These are phyloP conservation scores for Irineochytrium annulatum DNA, from an alignment of 192 early-diverging fungal species.

Conservation along the genomic window DNA sequence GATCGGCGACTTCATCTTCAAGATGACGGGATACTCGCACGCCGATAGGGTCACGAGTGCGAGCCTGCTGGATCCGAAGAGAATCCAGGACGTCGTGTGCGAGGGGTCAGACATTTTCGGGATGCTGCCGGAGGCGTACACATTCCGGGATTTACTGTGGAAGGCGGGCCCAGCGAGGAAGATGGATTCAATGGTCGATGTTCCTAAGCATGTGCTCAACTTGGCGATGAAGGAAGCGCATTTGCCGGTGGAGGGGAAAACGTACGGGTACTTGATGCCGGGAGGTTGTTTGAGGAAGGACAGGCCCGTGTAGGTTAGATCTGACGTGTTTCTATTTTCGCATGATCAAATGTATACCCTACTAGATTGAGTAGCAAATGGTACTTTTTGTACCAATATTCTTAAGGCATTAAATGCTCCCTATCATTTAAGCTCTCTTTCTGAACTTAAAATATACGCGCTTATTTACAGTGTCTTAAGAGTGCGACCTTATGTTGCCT, in stretches of 20 bases:
- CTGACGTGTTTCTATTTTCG: too few species aligned
- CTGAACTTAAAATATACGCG: too few species aligned
- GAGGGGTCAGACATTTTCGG: constrained; percentile 63
- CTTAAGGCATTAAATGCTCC: too few species aligned
- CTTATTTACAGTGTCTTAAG: too few species aligned
- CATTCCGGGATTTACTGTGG: constrained; percentile 46
- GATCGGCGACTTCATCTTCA: constrained; percentile 56
- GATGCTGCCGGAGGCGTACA: constrained; percentile 59
- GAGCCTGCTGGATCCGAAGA: constrained; percentile 24
- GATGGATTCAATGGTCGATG: constrained; percentile 30
- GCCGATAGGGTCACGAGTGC: constrained; percentile 42
- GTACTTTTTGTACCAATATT: too few species aligned
- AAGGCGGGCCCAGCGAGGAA: constrained; percentile 41
- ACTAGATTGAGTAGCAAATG: too few species aligned
- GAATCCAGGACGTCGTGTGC: constrained; percentile 53
- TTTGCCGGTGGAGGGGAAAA: too few species aligned
- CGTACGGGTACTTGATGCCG: constrained; percentile 37
- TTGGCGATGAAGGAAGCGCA: background rate
- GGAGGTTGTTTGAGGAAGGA: constrained; percentile 37
- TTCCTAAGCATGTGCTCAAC: constrained; percentile 39
- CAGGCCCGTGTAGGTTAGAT: too few species aligned
- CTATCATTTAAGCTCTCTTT: too few species aligned
- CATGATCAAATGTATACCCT: too few species aligned
- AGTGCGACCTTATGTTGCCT: too few species aligned
- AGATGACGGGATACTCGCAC: constrained; percentile 61